Evolutionary conservation across 768 basidiomycete species (phyloP), one percentile per base, ranked within the genome.

Genomic region (Holtermanniella nyarrowii): DNA sequence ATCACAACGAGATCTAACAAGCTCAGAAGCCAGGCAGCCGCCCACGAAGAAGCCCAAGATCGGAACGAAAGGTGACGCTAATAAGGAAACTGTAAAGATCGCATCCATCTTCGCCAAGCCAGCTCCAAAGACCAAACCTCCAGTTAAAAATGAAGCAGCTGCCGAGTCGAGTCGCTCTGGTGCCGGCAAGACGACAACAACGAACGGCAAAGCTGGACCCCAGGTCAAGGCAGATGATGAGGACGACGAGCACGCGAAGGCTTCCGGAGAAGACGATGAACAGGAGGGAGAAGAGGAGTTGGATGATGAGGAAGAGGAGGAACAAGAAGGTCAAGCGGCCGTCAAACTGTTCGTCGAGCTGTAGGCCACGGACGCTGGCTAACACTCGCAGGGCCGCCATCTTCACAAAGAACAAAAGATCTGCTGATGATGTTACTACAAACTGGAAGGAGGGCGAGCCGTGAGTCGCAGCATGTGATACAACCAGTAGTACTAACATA

Each of bases 391-490:
- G 66, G 16, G 66, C 66, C 14, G 62, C 66, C 2, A 65, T 68
- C 31, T 68, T 68, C 49, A 65, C 63, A 7, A 68, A 68, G 43
- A 59, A 58, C 21, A 49, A 60, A 23, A 61, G 61, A 16, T 46
- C 57, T 23, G 61, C 57, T 4, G 50, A 61, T 2, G 57, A 59
- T 3, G 59, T 56, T 83, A 87, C 71, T n/a, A 79, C 86, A 64
- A 79, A 79, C 39, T 71, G 91, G 91, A 84, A 86, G 74, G 74
- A 75, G 22, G 89, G 88, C 12, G 76, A 84, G 58, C 80, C 87
- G 90, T 91, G 66, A 60, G 87, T 77, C 31, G 16, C 7, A n/a
- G n/a, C n/a, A n/a, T n/a, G n/a, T n/a, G n/a, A n/a, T n/a, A n/a
- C n/a, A n/a, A 23, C 27, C 24, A 23, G 4, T 10, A 23, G 14